Conservation (phyloP, 2,329 filamentous ascomycete genomes). For the Aspergillus pseudotamarii region DNA sequence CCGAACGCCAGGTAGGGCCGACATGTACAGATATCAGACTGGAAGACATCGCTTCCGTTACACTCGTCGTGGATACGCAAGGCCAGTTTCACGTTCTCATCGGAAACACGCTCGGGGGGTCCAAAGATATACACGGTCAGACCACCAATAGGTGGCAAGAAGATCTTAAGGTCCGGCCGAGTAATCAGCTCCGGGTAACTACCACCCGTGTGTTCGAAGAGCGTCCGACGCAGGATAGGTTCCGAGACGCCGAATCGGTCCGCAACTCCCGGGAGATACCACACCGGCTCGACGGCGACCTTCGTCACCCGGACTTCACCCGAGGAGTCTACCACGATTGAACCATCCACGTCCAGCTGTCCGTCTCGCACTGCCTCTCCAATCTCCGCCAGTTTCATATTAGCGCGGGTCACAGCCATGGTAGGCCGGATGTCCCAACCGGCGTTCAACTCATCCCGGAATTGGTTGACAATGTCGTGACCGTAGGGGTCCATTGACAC, state of each 20-base stretch:
- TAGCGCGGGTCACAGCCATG: constrained; percentile 87
- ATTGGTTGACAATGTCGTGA: constrained; percentile 80
- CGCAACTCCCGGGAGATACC: constrained; percentile 85
- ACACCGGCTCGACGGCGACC: constrained; percentile 92
- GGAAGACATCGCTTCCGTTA: constrained; percentile 96
- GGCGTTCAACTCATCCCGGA: constrained; percentile 75
- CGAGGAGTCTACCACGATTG: constrained; percentile 80
- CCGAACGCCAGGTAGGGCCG: constrained; percentile 91
- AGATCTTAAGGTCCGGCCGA: constrained; percentile 89
- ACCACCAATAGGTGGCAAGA: constrained; percentile 92
- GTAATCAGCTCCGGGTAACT: constrained; percentile 97
- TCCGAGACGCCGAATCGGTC: constrained; percentile 93
- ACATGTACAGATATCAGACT: constrained; percentile 96
- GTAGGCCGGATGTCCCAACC: constrained; percentile 77
- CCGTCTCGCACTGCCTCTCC: constrained; percentile 83
- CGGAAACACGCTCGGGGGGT: constrained; percentile 89
- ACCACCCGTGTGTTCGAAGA: constrained; percentile 95
- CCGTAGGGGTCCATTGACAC: constrained; percentile 96
- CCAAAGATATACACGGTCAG: constrained; percentile 97
- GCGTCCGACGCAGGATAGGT: constrained; percentile 76
- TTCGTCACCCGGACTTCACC: constrained; percentile 95
- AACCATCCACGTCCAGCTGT: constrained; percentile 77
- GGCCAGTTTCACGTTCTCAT: constrained; percentile 77
- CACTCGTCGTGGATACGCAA: constrained; percentile 87
- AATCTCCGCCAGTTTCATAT: constrained; percentile 96